Conservation (phyloP, 441 rosid species). For the Eugenia klotzschiana region DNA sequence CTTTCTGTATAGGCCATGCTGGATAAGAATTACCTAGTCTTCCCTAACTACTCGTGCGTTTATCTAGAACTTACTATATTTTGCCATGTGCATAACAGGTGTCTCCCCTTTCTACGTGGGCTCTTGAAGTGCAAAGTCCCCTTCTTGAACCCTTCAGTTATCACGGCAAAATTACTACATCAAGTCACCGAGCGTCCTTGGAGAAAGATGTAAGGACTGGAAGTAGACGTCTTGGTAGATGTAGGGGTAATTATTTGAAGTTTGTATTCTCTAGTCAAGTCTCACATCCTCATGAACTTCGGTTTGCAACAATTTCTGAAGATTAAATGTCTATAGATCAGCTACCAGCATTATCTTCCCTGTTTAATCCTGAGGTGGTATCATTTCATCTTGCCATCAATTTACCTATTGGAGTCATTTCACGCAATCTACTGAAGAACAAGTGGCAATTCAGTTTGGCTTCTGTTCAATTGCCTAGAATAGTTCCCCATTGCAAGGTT, state of each 20-base stretch:
- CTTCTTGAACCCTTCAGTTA: constrained; percentile 13
- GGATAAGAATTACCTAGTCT: not conserved
- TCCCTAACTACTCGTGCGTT: not conserved
- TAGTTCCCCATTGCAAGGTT: not conserved
- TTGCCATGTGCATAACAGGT: constrained; percentile 20
- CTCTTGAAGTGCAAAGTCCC: constrained; percentile 28
- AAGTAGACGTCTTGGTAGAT: not conserved
- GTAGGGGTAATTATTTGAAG: not conserved
- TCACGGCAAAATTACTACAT: constrained; percentile 13
- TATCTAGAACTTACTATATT: not conserved
- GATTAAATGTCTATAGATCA: not conserved
- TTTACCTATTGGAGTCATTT: not conserved
- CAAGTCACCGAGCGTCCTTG: constrained; percentile 43
- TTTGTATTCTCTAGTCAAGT: not conserved
- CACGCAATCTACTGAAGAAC: not conserved
- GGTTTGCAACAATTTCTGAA: not conserved
- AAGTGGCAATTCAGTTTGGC: not conserved
- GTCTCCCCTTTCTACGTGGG: constrained; percentile 19
- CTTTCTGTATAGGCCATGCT: not conserved
- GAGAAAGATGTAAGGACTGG: constrained; percentile 58
- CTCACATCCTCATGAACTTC: not conserved
- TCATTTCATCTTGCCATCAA: not conserved
- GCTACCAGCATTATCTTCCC: not conserved
- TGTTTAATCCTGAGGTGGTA: not conserved
- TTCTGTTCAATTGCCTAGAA: not conserved